Base-by-base conservation (phyloP, 306 rosid species). In the Citrullus amarus region DNA sequence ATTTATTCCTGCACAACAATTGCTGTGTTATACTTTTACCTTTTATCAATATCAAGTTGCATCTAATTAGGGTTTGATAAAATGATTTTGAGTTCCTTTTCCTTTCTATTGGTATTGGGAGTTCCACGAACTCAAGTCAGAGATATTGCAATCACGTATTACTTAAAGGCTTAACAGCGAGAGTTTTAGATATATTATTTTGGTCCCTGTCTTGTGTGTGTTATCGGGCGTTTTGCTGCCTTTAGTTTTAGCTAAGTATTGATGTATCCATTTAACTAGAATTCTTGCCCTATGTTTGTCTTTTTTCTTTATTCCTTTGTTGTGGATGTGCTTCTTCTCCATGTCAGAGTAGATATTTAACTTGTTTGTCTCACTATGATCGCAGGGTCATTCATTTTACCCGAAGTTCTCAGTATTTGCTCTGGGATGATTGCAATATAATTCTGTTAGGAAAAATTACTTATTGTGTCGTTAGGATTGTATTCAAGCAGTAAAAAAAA, bases 351-450 rank as follows among this genome's bases (percentile, higher is more conserved):
- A 86, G 82, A 85, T 86, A 86, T 84, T 92, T 93, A 93, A 90
- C 93, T 82, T 80, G 17, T 75, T 75, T 85, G 87, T 86, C 86
- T 88, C 91, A 75, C 90, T 86, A 92, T 93, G 89, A 89, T 92
- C 91, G 98, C 98, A 90, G 97, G 97, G 90, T 86, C 82, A 75
- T 84, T 85, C 81, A 83, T 89, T 86, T 89, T 86, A 86, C 87
- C 82, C 71, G 88, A 82, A 83, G 93, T 82, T 87, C 88, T 84
- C 76, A 88, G 81, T 84, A 79, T 87, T 83, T 83, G 84, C 79
- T 85, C 90, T 87, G 90, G 90, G 81, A 85, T 87, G 91, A 80
- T 89, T 85, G 66, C 89, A 44, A 63, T 85, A 79, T 84, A 87
- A 83, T 81, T 87, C 84, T 80, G 82, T 81, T 86, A 86, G 86